phyloP scores from a whole-genome alignment of 2,329 filamentous ascomycete species.

The Fusarium paranaense region DNA sequence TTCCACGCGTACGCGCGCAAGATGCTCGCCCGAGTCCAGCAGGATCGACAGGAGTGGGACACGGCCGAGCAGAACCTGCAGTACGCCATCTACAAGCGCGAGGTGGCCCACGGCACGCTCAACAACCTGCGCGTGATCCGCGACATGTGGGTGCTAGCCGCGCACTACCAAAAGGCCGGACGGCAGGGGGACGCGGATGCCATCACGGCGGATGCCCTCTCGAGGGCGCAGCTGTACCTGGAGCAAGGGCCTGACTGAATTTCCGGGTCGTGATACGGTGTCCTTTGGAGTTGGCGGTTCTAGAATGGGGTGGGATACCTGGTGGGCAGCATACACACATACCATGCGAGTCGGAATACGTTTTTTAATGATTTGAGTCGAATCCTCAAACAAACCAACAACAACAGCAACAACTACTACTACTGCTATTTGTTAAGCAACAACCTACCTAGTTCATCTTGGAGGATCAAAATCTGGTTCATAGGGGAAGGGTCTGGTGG shows the following conservation, averaged over 20 bases:
- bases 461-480: background rate
- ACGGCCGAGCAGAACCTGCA: conserved; percentile 49
- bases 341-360: background rate
- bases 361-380: background rate
- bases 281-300: background rate
- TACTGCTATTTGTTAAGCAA: background rate
- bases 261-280: background rate
- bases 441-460: background rate
- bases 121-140: conserved; percentile 52
- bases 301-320: background rate
- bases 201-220: conserved; percentile 49
- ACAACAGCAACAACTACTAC: background rate
- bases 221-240: conserved; percentile 48
- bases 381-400: background rate
- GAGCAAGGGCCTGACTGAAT: conserved; percentile 34
- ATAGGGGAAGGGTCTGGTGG: background rate
- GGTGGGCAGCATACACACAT: background rate
- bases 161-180: conserved; percentile 48
- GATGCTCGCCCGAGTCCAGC: conserved; percentile 52
- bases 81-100: conserved; percentile 49
- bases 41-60: conserved; percentile 48
- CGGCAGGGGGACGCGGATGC: conserved; percentile 42
- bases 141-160: conserved; percentile 54
- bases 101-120: conserved; percentile 50
- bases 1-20: conserved; percentile 54